A percentile compares a stretch with the other conserved stretches of the same genome.
phyloP scores from a whole-genome alignment of 73 alveolate genomes.

The Uronychia setigera region DNA sequence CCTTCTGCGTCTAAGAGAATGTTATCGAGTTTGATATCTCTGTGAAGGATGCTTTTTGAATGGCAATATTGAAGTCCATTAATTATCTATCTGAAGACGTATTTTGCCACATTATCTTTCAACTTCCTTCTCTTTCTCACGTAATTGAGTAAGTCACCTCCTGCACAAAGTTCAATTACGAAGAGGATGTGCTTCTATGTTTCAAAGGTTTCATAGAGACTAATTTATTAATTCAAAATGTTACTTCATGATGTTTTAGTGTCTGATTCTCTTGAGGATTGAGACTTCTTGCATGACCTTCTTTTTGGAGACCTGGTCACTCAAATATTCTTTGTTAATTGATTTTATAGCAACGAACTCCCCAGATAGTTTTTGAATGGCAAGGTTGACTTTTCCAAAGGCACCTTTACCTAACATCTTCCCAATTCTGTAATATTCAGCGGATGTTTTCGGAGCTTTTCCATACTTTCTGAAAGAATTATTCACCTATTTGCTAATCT shows the following conservation, averaged over 20 bases:
- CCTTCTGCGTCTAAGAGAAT: slow-evolving; percentile 82
- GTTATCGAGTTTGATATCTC: slow-evolving; percentile 87
- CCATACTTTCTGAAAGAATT: slow-evolving; percentile 8
- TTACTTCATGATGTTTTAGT: slow-evolving; percentile 40
- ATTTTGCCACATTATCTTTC: slow-evolving; percentile 69
- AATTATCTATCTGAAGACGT: slow-evolving; percentile 73
- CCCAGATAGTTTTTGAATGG: slow-evolving; percentile 74
- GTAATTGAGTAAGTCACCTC: slow-evolving; percentile 50
- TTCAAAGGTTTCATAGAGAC: slow-evolving; percentile 49
- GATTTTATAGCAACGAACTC: slow-evolving; percentile 72
- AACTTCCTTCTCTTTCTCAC: slow-evolving; percentile 53
- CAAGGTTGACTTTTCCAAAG: slow-evolving; percentile 77
- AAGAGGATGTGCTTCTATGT: slow-evolving; percentile 36
- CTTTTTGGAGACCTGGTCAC: slow-evolving; percentile 32
- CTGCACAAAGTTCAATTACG: slow-evolving; percentile 49
- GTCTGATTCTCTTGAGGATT: slow-evolving; percentile 43
- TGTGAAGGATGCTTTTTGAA: slow-evolving; percentile 71
- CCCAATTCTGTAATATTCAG: slow-evolving; percentile 71
- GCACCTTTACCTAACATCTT: slow-evolving; percentile 76
- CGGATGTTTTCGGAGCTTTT: slow-evolving; percentile 53
- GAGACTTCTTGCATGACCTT: slow-evolving; percentile 53
- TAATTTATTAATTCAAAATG: slow-evolving; percentile 12
- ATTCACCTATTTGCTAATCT: slow-evolving; percentile 19
- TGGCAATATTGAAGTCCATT: slow-evolving; percentile 81
- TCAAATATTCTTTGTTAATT: slow-evolving; percentile 54